phyloP scores from a whole-genome alignment of 768 basidiomycete genomes.

The Crucibulum laeve region DNA sequence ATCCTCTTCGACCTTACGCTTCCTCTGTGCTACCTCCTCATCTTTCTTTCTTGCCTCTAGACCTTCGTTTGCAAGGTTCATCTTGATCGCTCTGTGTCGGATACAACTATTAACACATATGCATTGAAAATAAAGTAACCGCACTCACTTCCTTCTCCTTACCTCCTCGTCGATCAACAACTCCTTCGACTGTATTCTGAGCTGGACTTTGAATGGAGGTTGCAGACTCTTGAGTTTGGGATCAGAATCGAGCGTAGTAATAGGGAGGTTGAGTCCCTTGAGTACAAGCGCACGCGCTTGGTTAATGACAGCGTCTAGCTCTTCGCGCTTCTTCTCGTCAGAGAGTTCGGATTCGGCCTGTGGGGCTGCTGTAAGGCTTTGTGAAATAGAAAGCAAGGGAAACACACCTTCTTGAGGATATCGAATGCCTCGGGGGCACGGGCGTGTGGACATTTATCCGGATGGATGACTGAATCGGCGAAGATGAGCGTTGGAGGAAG shows the following conservation, averaged over 20 bases:
- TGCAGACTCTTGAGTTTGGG: slow-evolving; percentile 47
- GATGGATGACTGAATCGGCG: slow-evolving; percentile 79
- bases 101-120: slow-evolving; percentile 4
- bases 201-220: slow-evolving; percentile 63
- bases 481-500: slow-evolving; percentile 1
- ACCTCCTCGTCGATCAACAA: slow-evolving; percentile 89
- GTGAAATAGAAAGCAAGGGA: not conserved
- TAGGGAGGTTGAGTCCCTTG: slow-evolving; percentile 57
- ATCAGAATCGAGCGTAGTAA: slow-evolving; percentile 55
- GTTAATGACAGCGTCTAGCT: slow-evolving; percentile 74
- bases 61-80: slow-evolving; percentile 90
- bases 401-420: slow-evolving; percentile 79
- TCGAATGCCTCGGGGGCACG: slow-evolving; percentile 93
- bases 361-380: not conserved
- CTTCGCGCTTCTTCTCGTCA: slow-evolving; percentile 74
- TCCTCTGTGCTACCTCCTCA: slow-evolving; percentile 70
- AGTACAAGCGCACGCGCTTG: slow-evolving; percentile 71
- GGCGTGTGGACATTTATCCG: slow-evolving; percentile 91
- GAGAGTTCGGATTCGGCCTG: slow-evolving; percentile 84
- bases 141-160: slow-evolving; percentile 70
- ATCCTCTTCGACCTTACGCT: slow-evolving; percentile 88
- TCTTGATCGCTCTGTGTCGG: slow-evolving; percentile 81
- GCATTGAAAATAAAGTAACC: slow-evolving; percentile 1
- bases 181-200: slow-evolving; percentile 75
- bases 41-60: slow-evolving; percentile 92